phyloP scores from a whole-genome alignment of 1,284 basidiomycete genomes.

The Rugiboletus extremiorientalis region DNA sequence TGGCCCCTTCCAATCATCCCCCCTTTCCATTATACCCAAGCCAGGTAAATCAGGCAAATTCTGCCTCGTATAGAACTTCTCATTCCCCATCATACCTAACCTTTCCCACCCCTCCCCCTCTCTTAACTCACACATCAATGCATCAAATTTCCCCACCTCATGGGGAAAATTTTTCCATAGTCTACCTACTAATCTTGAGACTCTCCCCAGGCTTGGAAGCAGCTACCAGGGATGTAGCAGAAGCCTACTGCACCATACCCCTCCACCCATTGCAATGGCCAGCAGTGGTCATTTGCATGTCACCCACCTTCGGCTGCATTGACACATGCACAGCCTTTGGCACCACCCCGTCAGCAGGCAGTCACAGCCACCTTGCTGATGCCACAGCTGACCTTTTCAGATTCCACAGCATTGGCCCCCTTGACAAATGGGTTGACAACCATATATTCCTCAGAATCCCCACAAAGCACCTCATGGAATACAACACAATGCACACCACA shows the following conservation, averaged over 20 bases:
- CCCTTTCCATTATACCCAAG: not conserved
- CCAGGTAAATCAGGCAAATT: not conserved
- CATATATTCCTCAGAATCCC: not conserved
- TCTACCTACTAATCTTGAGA: not conserved
- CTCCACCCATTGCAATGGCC: not conserved
- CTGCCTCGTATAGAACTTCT: not conserved
- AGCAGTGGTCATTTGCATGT: too few relatives aligned
- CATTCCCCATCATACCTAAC: accelerated
- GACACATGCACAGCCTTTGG: not conserved
- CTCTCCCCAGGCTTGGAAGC: not conserved
- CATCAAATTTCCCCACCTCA: not conserved
- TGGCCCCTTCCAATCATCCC: not conserved
- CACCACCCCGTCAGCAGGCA: not conserved
- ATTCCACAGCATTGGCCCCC: not conserved
- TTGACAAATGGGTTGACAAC: constrained; percentile 6
- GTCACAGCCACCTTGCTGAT: constrained; percentile 24
- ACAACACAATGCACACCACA: not conserved
- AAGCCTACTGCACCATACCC: not conserved
- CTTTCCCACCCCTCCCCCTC: not conserved
- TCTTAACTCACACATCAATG: not conserved
- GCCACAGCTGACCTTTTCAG: constrained; percentile 8
- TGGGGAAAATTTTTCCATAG: not conserved
- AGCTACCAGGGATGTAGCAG: not conserved
- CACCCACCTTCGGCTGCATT: too few relatives aligned
- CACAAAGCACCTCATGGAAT: accelerated